Percentiles rank a stretch among this genome's conserved stretches.
Evolutionary conservation across 352 stramenopile genomes (phyloP).

Genomic region (Pythium chondricola): DNA sequence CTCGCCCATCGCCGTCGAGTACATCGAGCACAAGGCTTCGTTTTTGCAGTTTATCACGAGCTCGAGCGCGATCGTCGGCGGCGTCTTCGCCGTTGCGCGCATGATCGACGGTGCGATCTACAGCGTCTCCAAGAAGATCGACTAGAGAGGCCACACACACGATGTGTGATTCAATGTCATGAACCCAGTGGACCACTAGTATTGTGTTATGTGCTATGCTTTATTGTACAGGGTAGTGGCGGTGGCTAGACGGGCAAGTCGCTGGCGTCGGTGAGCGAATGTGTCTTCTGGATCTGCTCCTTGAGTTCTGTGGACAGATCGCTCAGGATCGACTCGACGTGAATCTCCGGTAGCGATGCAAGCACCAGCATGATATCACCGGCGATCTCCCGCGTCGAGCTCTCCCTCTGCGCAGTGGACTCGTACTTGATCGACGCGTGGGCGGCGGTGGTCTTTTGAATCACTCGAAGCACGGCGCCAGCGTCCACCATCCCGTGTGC

Average conservation of each 20-base stretch:
- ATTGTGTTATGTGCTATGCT: too few species aligned
- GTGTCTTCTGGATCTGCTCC: conserved; percentile 15
- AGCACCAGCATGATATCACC: conserved; percentile 49
- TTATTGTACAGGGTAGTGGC: too few species aligned
- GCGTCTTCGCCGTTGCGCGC: conserved; percentile 79
- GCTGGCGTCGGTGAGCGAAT: not conserved
- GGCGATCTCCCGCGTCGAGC: conserved; percentile 54
- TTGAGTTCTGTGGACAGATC: conserved; percentile 45
- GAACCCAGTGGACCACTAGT: not conserved
- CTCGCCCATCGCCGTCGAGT: conserved; percentile 84
- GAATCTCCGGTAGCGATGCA: conserved; percentile 43
- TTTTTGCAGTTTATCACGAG: conserved; percentile 84
- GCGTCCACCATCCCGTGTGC: conserved; percentile 38
- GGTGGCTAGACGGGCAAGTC: too few species aligned
- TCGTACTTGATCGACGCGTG: conserved; percentile 67
- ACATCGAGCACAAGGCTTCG: conserved; percentile 80
- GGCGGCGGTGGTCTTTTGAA: conserved; percentile 46
- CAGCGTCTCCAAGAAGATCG: conserved; percentile 85
- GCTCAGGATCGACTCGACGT: conserved; percentile 38
- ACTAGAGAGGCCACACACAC: too few species aligned
- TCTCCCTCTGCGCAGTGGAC: conserved; percentile 40
- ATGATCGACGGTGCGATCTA: conserved; percentile 87
- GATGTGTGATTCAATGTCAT: too few species aligned
- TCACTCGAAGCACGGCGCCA: conserved; percentile 48
- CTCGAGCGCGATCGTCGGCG: conserved; percentile 82